Base-by-base conservation (phyloP, 108 stramenopile species). In the Pseudonitzschia delicatissima region DNA sequence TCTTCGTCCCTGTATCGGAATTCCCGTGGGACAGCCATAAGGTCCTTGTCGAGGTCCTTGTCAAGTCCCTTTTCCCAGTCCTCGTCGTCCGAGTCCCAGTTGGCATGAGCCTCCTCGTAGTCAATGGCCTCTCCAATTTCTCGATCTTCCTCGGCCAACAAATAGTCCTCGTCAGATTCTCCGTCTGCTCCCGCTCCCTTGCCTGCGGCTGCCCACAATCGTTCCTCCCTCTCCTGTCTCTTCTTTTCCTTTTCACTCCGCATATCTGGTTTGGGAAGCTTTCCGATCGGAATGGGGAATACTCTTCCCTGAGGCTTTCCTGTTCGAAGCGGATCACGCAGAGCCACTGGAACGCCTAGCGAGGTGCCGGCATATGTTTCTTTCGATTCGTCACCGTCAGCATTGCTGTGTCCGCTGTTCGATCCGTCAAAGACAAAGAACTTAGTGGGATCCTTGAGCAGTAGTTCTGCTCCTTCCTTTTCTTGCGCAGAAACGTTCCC, bases 181-280 rank as follows among this genome's bases (percentile, higher is more conserved):
- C 73, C 76, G 39, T 69, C 40, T 3, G 52, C 80, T 50, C 78
- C 73, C 21, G 83, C 87, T 64, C 79, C 73, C 51, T 80, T 67
- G 20, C 23, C 50, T 3, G 92, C 88, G 36, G 92, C 92, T 11
- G 79, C 87, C 68, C 74, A 74, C 73, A 93, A 77, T 0, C 77
- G 69, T 45, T 87, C 78, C 67, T 90, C 85, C 1, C 88, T 80
- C 59, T 88, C 92, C 68, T 88, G 80, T 23, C 85, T 78, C 63
- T 90, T 93, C 82, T 90, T 90, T 62, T 93, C 87, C 45, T 80
- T 78, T 55, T 87, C 88, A 3, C 86, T 90, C n/a, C 88, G 83
- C 11, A 63, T 75, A 36, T 93, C 88, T 17, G 82, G 72, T 21
- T 82, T 86, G 32, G 82, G 81, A 9, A 81, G 62, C 42, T 86